Evolutionary conservation across 2,329 filamentous ascomycete species (phyloP), one percentile per base, ranked within the genome.

Genomic region (Neonectria faginata): DNA sequence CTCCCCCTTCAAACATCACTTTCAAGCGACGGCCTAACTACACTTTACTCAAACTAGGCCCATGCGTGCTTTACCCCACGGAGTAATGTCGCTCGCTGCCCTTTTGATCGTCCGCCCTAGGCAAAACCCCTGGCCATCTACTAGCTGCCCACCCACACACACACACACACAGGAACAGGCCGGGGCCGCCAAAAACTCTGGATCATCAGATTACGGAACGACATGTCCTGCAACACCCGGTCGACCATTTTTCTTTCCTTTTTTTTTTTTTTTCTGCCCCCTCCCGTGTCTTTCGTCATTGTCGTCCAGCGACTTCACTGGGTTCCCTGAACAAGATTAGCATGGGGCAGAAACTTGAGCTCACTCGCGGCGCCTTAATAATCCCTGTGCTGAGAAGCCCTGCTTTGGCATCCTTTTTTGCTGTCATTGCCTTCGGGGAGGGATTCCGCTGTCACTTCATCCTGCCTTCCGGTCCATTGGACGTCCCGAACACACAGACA

Each of bases 21-120:
- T 45, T 20, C 27, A 42, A 33, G n/a, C 47, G 27, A 20, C 47
- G 47, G n/a, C 3, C 39, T 20, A 20, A 20, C 20, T 9, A 25
- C 44, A 18, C 27, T 44, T 44, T 39, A 18, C 36, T 53, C n/a
- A 52, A 29, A 25, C 45, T 25, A 56, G 48, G 52, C 33, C 47
- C 22, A 48, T 45, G 45, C 45, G 44, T 31, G 33, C 56, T 62
- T 62, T 62, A 62, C 59, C 59, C 59, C 59, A 62, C 52, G 45
- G 53, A 62, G 59, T 45, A 57, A 51, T 57, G 59, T 48, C 59
- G 52, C 58, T 61, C 58, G 48, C 59, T 57, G 36, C 31, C 59
- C 48, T 18, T 29, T 25, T 51, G 57, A 62, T 62, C 53, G 53
- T 44, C 36, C 39, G 60, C 54, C 60, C 47, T 58, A 51, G 29